Evolutionary conservation across 441 rosid species (phyloP).

Genomic region (Erodium trifolium): DNA sequence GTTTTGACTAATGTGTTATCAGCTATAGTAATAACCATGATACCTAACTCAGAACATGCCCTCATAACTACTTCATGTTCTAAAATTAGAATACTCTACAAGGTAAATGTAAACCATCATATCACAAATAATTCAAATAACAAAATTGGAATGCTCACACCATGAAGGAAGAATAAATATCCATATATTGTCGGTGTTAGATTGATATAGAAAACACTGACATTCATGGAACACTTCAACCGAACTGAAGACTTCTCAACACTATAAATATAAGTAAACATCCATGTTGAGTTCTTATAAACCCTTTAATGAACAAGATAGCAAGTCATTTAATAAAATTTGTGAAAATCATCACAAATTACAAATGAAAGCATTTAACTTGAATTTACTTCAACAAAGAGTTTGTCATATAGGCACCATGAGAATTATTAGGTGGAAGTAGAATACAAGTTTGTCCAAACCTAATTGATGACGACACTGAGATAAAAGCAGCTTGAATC

Average conservation of each 20-base stretch:
- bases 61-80: background rate
- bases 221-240: background rate
- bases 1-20: background rate
- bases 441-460: background rate
- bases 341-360: background rate
- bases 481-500: background rate
- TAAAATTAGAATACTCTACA: background rate
- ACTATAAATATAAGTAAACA: background rate
- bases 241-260: background rate
- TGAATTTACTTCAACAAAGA: background rate
- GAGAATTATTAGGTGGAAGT: background rate
- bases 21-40: background rate
- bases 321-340: background rate
- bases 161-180: background rate
- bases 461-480: background rate
- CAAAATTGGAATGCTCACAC: conserved; percentile 4
- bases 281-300: background rate
- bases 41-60: background rate
- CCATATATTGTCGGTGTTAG: conserved; percentile 2
- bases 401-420: background rate
- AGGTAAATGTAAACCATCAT: background rate
- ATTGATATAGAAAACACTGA: background rate
- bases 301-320: background rate
- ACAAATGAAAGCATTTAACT: background rate
- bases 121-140: conserved; percentile 3